Conservation (phyloP, 176 grass and related monocot genomes). For the Aegilops speltoides region DNA sequence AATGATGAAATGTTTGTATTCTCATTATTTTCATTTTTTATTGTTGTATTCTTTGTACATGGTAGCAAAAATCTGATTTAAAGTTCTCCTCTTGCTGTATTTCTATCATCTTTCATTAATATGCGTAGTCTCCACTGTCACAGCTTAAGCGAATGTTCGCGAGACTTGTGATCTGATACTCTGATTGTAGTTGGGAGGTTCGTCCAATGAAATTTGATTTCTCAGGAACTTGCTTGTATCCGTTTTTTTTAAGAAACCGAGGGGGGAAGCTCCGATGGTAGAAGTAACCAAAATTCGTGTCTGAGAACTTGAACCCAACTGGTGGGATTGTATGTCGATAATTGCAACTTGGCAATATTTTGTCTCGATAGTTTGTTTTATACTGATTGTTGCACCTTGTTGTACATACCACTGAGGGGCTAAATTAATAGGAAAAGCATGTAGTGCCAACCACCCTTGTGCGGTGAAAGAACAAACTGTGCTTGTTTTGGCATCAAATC, state of each 20-base stretch:
- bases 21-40: neutral
- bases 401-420: neutral
- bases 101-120: neutral
- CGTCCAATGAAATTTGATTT: neutral
- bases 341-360: neutral
- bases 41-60: neutral
- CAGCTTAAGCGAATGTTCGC: neutral
- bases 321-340: neutral
- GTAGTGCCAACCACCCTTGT: neutral
- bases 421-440: neutral
- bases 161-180: neutral
- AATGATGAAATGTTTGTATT: neutral
- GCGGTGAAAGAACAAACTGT: neutral
- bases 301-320: neutral
- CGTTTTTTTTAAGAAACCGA: neutral
- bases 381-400: neutral
- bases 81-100: neutral
- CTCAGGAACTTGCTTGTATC: neutral
- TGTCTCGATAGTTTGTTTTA: slow-evolving; percentile 18
- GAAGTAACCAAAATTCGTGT: neutral
- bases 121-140: neutral
- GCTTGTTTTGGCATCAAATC: neutral
- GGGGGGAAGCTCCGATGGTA: neutral
- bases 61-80: neutral
- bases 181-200: slow-evolving; percentile 1